Evolutionary conservation across 2,329 filamentous ascomycete genomes (phyloP).

Genomic region (Penicillium sp.): DNA sequence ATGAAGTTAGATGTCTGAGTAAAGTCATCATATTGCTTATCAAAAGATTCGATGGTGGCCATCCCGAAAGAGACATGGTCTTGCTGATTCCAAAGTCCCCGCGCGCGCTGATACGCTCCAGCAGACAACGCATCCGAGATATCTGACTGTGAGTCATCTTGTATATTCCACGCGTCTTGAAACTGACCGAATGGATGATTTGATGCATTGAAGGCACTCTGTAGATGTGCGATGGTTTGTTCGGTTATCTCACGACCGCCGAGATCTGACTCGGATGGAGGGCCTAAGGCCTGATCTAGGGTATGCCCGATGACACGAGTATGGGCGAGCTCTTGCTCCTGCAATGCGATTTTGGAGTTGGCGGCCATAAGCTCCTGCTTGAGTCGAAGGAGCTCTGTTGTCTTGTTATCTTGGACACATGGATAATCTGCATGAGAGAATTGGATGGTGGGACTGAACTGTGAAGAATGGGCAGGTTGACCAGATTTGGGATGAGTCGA

Average conservation of each 20-base stretch:
- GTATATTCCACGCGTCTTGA: conserved; percentile 44
- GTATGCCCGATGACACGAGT: conserved; percentile 61
- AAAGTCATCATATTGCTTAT: conserved; percentile 29
- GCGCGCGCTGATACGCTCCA: conserved; percentile 41
- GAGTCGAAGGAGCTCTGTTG: conserved; percentile 54
- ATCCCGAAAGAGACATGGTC: conserved; percentile 30
- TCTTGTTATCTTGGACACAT: conserved; percentile 30
- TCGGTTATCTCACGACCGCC: conserved; percentile 49
- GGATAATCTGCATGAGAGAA: conserved; percentile 12
- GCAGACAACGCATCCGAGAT: conserved; percentile 44
- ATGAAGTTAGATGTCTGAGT: conserved; percentile 19
- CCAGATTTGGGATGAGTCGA: conserved; percentile 20
- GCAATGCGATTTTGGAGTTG: conserved; percentile 57
- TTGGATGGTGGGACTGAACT: conserved; percentile 16
- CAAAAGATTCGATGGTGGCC: conserved; percentile 22
- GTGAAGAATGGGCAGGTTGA: conserved; percentile 19
- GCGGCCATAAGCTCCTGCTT: conserved; percentile 58
- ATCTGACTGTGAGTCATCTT: conserved; percentile 47
- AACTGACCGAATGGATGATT: conserved; percentile 43
- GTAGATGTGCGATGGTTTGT: conserved; percentile 50
- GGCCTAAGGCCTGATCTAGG: conserved; percentile 57
- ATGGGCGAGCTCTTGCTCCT: conserved; percentile 61
- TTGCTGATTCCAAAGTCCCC: conserved; percentile 32
- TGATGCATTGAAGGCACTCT: conserved; percentile 54
- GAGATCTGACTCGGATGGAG: conserved; percentile 54